Base-by-base conservation (phyloP, 257 asterid species). In the Nicotiana tabacum region DNA sequence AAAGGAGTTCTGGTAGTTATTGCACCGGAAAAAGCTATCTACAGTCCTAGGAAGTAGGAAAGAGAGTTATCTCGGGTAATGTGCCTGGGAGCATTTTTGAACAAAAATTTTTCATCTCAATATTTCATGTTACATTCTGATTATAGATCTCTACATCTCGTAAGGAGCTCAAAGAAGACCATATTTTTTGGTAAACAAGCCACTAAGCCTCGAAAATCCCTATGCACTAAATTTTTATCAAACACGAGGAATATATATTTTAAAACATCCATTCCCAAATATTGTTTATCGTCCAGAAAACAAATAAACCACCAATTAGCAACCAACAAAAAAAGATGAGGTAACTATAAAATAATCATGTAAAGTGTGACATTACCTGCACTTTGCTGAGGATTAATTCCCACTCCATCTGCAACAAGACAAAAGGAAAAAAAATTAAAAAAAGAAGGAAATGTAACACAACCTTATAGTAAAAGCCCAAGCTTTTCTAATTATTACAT, bases 381-480 rank as follows among this genome's bases (percentile, higher is more conserved):
- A 92, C 97, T 94, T 85, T 95, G 99, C 60, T 95, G 97, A 80
- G 98, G 99, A 89, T 92, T 95, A 83, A 95, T 95, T 88, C 98
- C 99, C 56, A 95, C 98, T 64, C 99, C 99, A 92, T 94, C 99
- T 95, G 91, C 4, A 24, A 74, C 61, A 48, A 48, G 39, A 48
- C 43, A 46, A 27, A 74, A 66, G n/a, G 18, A 24, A 56, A 15
- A 70, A 66, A 74, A 64, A 2, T 12, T 7, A 6, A 78, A 15
- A 82, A 21, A 60, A 29, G 77, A 2, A 9, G 48, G 11, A 78
- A 39, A 81, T 2, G 18, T 0, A 10, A 18, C 5, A 68, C 57
- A 51, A 51, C 57, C 17, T 57, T 13, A 55, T 13, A 55, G 17
- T 55, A 55, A 55, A 55, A 55, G 58, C 4, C 58, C 58, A 55